A percentile compares a stretch with the other conserved stretches of the same genome.
Evolutionary conservation across 2,329 filamentous ascomycete genomes (phyloP).

Genomic region (Arthrinium phaeospermum): DNA sequence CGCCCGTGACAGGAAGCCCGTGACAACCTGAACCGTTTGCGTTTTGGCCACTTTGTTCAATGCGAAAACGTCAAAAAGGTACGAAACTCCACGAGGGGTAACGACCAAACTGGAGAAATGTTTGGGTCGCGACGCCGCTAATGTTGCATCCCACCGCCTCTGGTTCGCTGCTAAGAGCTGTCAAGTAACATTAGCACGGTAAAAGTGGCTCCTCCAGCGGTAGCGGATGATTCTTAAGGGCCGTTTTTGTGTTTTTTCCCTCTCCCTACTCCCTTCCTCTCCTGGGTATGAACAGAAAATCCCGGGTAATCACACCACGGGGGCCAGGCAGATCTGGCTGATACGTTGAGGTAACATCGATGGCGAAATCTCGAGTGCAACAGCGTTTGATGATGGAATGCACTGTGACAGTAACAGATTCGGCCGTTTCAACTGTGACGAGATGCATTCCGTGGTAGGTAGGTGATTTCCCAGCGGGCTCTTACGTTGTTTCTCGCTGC

Average conservation of each 20-base stretch:
- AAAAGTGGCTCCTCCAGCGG: neutral
- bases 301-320: constrained; percentile 13
- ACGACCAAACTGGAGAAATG: constrained; percentile 13
- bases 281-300: constrained; percentile 11
- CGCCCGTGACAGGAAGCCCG: constrained; percentile 8
- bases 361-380: constrained; percentile 14
- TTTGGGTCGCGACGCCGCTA: constrained; percentile 11
- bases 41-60: constrained; percentile 14
- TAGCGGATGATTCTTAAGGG: neutral
- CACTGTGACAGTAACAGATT: constrained; percentile 11
- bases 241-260: neutral
- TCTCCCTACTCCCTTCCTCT: neutral
- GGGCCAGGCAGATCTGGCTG: constrained; percentile 14
- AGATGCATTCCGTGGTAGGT: constrained; percentile 7
- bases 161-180: constrained; percentile 3
- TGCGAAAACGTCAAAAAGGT: constrained; percentile 7
- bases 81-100: constrained; percentile 12
- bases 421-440: constrained; percentile 16
- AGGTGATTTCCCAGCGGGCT: neutral
- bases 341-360: constrained; percentile 10
- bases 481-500: constrained; percentile 12
- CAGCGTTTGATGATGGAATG: constrained; percentile 5
- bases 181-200: constrained; percentile 12
- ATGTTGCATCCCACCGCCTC: constrained; percentile 15
- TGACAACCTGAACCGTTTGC: constrained; percentile 11